A percentile compares a stretch with the other conserved stretches of the same genome.
Conservation (phyloP, 2,329 filamentous ascomycete species). For the Clarireedia paspali region DNA sequence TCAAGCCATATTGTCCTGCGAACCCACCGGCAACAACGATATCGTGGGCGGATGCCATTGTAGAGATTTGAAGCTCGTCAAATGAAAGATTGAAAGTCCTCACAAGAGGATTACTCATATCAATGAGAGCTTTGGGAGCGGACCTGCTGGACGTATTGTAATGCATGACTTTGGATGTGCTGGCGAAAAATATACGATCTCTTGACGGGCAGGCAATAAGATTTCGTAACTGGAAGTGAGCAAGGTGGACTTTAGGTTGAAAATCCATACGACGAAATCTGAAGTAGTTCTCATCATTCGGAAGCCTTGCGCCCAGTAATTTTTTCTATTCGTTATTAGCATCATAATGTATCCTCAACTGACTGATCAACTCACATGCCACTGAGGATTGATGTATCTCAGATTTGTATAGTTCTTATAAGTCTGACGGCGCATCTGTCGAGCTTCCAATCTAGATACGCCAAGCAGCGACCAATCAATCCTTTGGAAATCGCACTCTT, state of each 20-base stretch:
- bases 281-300: constrained; percentile 39
- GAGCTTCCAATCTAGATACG: constrained; percentile 42
- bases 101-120: constrained; percentile 23
- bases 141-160: constrained; percentile 38
- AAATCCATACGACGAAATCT: constrained; percentile 51
- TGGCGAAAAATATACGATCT: constrained; percentile 50
- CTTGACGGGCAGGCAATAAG: constrained; percentile 49
- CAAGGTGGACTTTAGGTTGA: constrained; percentile 43
- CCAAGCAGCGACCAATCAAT: constrained; percentile 49
- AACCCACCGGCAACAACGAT: constrained; percentile 34
- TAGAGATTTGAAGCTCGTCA: constrained; percentile 27
- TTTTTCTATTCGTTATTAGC: constrained; percentile 12
- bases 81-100: constrained; percentile 17
- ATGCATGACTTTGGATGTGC: constrained; percentile 40
- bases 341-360: neutral
- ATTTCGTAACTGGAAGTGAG: constrained; percentile 62
- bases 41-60: constrained; percentile 28
- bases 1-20: constrained; percentile 32
- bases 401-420: constrained; percentile 54
- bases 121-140: constrained; percentile 17
- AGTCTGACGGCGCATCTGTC: constrained; percentile 37
- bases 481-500: constrained; percentile 50
- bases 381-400: constrained; percentile 34
- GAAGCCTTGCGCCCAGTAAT: constrained; percentile 13
- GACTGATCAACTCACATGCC: constrained; percentile 37